Conservation (phyloP, 1,139 yeast genomes). For the Chernovozyma aurita region DNA sequence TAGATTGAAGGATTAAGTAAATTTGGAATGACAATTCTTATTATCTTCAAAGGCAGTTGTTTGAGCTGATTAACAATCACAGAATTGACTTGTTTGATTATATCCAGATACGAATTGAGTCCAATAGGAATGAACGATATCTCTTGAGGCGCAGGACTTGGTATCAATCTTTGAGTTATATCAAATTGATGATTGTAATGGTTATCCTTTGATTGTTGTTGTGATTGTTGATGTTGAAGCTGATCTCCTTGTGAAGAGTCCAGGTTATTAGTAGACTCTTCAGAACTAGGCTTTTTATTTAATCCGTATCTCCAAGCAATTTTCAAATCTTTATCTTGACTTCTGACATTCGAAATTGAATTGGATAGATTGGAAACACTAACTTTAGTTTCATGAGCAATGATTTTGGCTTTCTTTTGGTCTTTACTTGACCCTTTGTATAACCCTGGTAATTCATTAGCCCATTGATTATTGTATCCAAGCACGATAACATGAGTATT, state of each 20-base stretch:
- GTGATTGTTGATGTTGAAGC: neutral
- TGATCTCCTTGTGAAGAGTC: conserved; percentile 12
- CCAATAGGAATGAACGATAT: conserved; percentile 48
- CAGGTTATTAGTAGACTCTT: conserved; percentile 12
- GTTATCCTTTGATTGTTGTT: conserved; percentile 27
- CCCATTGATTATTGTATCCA: conserved; percentile 61
- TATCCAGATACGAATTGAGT: conserved; percentile 10
- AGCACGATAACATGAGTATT: conserved; percentile 65
- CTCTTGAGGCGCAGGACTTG: conserved; percentile 63
- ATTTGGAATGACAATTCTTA: conserved; percentile 71
- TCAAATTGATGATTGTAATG: conserved; percentile 70
- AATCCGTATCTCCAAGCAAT: conserved; percentile 88
- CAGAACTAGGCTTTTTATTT: conserved; percentile 32
- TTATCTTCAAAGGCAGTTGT: conserved; percentile 35
- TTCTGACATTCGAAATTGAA: conserved; percentile 7
- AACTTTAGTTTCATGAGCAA: conserved; percentile 56
- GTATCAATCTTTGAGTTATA: conserved; percentile 62
- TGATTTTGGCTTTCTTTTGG: conserved; percentile 55
- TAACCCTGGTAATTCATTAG: conserved; percentile 72
- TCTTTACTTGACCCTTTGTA: conserved; percentile 70
- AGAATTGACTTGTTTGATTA: conserved; percentile 38
- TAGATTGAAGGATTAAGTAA: conserved; percentile 78
- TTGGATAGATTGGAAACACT: conserved; percentile 62
- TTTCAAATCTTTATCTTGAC: conserved; percentile 48
- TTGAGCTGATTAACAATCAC: conserved; percentile 33